These are phyloP conservation scores for Agapanthus africanus DNA, from an alignment of 106 monocot genomes.

Conservation along the genomic window DNA sequence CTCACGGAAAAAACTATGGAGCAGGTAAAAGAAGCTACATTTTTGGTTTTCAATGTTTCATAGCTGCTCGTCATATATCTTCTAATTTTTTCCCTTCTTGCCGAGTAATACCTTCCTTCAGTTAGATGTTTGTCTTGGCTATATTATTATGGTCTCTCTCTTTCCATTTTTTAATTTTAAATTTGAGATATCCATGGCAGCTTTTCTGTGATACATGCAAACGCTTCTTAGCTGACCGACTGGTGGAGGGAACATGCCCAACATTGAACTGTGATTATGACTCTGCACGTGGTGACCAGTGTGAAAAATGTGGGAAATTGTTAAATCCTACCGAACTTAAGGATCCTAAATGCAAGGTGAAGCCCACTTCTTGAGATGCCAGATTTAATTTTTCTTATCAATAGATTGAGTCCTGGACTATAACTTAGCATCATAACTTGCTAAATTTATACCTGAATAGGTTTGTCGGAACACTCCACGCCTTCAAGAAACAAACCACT, in stretches of 20 bases:
- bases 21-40: too few relatives aligned
- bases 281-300: slow-evolving; percentile 83
- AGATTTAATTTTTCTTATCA: background rate
- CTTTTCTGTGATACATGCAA: slow-evolving; percentile 81
- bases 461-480: slow-evolving; percentile 64
- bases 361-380: background rate
- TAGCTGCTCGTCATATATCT: too few relatives aligned
- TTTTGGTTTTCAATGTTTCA: too few relatives aligned
- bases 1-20: slow-evolving; percentile 83
- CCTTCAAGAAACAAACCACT: slow-evolving; percentile 79
- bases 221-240: slow-evolving; percentile 80
- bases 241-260: slow-evolving; percentile 87
- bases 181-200: slow-evolving; percentile 27
- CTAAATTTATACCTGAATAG: slow-evolving; percentile 14
- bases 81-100: too few relatives aligned
- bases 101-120: too few relatives aligned
- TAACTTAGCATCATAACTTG: background rate
- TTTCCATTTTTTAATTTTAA: slow-evolving; percentile 2
- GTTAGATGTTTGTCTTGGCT: too few relatives aligned
- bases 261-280: slow-evolving; percentile 62
- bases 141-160: background rate
- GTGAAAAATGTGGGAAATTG: slow-evolving; percentile 88
- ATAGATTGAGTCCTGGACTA: background rate
- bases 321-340: slow-evolving; percentile 80
- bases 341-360: slow-evolving; percentile 96